These are phyloP conservation scores for Hagleromyces aurorensis DNA, from an alignment of 805 yeast species.

Conservation along the genomic window DNA sequence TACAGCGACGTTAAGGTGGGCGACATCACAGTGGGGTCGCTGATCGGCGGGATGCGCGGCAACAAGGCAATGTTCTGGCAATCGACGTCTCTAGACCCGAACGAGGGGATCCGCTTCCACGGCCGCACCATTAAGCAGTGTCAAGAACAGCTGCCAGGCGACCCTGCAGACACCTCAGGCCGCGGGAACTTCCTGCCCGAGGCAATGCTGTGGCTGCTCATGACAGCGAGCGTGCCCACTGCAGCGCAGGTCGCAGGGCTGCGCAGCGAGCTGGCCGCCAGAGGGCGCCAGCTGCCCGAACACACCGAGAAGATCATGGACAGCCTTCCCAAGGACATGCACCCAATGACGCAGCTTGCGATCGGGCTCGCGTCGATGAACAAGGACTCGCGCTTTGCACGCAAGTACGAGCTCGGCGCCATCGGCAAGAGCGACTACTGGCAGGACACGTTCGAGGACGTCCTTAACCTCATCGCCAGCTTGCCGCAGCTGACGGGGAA, in stretches of 20 bases:
- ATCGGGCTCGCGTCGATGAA: conserved; percentile 70
- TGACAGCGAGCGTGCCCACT: conserved; percentile 68
- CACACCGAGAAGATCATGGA: conserved; percentile 54
- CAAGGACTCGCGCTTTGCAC: conserved; percentile 62
- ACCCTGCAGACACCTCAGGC: conserved; percentile 31
- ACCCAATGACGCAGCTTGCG: conserved; percentile 79
- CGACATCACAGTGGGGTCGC: conserved; percentile 36
- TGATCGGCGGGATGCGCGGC: conserved; percentile 76
- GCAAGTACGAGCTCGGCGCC: conserved; percentile 59
- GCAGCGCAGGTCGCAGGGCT: conserved; percentile 48
- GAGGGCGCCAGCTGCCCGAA: conserved; percentile 52
- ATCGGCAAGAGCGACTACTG: conserved; percentile 63
- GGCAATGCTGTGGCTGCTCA: conserved; percentile 68
- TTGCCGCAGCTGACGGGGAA: conserved; percentile 69
- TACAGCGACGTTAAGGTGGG: conserved; percentile 35
- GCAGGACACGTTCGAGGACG: conserved; percentile 70
- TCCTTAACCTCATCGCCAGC: conserved; percentile 59
- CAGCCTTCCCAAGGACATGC: conserved; percentile 57
- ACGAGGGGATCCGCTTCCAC: conserved; percentile 71
- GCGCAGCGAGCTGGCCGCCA: conserved; percentile 53
- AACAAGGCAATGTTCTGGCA: conserved; percentile 72
- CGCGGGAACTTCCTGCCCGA: conserved; percentile 64
- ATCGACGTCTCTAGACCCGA: conserved; percentile 68
- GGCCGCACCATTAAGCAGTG: conserved; percentile 69
- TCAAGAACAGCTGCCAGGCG: conserved; percentile 50